Conservation (phyloP, 2,329 filamentous ascomycete species). For the Teratosphaeria viscida region DNA sequence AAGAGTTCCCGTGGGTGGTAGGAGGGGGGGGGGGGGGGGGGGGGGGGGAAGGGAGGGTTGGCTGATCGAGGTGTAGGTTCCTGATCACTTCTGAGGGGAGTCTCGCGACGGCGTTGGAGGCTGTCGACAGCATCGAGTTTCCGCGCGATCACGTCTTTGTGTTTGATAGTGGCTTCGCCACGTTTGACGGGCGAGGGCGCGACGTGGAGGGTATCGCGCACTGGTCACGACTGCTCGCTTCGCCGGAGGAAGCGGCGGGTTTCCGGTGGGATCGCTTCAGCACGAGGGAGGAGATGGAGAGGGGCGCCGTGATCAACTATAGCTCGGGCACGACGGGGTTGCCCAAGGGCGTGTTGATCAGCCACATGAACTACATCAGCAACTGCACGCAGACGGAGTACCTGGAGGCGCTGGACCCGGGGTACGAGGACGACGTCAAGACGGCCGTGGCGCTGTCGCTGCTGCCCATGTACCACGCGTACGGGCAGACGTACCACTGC, state of each 20-base stretch:
- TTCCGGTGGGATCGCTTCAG: conserved; percentile 55
- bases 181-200: conserved; percentile 32
- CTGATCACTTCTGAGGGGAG: conserved; percentile 50
- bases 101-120: conserved; percentile 55
- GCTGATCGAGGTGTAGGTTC: conserved; percentile 30
- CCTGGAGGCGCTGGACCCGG: conserved; percentile 36
- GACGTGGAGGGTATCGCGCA: conserved; percentile 40
- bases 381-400: conserved; percentile 55
- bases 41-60: no score
- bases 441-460: conserved; percentile 50
- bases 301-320: conserved; percentile 65
- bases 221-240: conserved; percentile 54
- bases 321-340: conserved; percentile 62
- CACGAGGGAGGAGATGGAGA: conserved; percentile 38
- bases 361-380: conserved; percentile 65
- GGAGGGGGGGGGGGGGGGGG: no score
- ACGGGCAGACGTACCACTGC: conserved; percentile 57
- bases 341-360: conserved; percentile 74
- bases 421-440: conserved; percentile 36
- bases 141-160: conserved; percentile 48
- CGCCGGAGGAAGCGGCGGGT: conserved; percentile 39
- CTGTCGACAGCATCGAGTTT: conserved; percentile 50
- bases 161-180: conserved; percentile 49
- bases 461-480: conserved; percentile 56
- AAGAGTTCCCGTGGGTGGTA: no score